Base-by-base conservation (phyloP, 2,329 filamentous ascomycete genomes). In the Nemania serpens region DNA sequence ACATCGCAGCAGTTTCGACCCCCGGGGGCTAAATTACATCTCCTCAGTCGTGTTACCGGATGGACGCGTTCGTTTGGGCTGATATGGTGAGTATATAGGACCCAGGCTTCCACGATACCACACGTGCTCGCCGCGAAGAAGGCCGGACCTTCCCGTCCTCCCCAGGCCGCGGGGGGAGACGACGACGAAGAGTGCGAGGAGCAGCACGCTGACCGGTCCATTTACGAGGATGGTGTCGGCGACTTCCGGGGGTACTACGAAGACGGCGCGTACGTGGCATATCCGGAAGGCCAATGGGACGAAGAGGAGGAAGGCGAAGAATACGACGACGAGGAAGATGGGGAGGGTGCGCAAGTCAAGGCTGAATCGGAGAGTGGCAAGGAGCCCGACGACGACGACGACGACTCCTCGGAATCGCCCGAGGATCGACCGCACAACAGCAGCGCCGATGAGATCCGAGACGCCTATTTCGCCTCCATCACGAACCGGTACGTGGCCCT, bases 231-330 rank as follows among this genome's bases (percentile, higher is more conserved):
- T 58, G 80, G 80, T 5, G 64, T 75, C 18, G 81, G 82, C 55
- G 84, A 89, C 68, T 77, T 80, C 20, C 77, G 83, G 57, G 90
- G 89, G 11, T 88, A 86, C 70, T 95, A 91, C 73, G 79, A 87
- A 15, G 91, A 96, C 67, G 93, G 92, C 50, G 90, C 91, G 39
- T 97, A 92, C 73, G 85, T 89, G 22, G 90, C 88, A 3, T 79
- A 82, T 2, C 82, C 85, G 0, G 76, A 81, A 12, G 67, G 73
- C 17, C 69, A 75, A 29, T 61, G 73, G 29, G 66, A 66, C 22
- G 65, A 73, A 46, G 62, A 64, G 1, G 65, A 69, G 13, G 58
- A 67, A 25, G 67, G 68, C 33, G 66, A 73, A 54, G 63, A 65
- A 1, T 63, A 69, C 15, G 55, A 69, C 11, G 66, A 73, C 9